Conservation (phyloP, 2,329 filamentous ascomycete genomes). For the Phyllosticta citribraziliensis region DNA sequence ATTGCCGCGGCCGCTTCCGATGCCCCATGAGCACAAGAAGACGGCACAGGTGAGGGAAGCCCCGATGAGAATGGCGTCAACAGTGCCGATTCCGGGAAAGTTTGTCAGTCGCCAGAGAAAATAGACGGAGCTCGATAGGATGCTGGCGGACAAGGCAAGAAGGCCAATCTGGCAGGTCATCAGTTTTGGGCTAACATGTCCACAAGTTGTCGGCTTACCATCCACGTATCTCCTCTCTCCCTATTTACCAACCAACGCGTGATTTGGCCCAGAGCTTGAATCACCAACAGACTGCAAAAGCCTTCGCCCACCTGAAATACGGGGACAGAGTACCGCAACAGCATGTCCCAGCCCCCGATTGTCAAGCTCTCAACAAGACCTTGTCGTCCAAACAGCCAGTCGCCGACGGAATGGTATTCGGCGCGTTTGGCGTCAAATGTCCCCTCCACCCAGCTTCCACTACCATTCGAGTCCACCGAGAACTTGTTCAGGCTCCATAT, state of each 20-base stretch:
- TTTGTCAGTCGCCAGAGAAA: slow-evolving; percentile 92
- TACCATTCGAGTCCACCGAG: slow-evolving; percentile 72
- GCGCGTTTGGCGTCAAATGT: slow-evolving; percentile 61
- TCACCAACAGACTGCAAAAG: slow-evolving; percentile 92
- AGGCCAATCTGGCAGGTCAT: slow-evolving; percentile 62
- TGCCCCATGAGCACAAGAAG: slow-evolving; percentile 88
- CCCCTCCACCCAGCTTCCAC: slow-evolving; percentile 68
- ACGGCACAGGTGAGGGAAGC: slow-evolving; percentile 86
- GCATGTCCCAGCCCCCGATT: slow-evolving; percentile 80
- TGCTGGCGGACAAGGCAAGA: slow-evolving; percentile 75
- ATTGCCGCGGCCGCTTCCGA: slow-evolving; percentile 86
- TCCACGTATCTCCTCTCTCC: slow-evolving; percentile 90
- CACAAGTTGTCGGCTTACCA: slow-evolving; percentile 50
- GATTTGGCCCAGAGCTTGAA: slow-evolving; percentile 89
- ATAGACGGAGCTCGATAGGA: slow-evolving; percentile 89
- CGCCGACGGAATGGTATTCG: slow-evolving; percentile 55
- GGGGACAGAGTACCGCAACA: slow-evolving; percentile 81
- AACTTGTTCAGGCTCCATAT: slow-evolving; percentile 96
- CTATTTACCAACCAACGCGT: slow-evolving; percentile 91
- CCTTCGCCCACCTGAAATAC: slow-evolving; percentile 92
- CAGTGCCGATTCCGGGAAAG: slow-evolving; percentile 85
- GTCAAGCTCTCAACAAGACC: slow-evolving; percentile 71
- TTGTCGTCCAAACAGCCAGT: slow-evolving; percentile 83
- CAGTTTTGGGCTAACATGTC: not conserved
- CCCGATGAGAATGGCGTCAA: slow-evolving; percentile 87